Conservation (phyloP, 179 eudicot genomes). For the Spinacia oleracea region DNA sequence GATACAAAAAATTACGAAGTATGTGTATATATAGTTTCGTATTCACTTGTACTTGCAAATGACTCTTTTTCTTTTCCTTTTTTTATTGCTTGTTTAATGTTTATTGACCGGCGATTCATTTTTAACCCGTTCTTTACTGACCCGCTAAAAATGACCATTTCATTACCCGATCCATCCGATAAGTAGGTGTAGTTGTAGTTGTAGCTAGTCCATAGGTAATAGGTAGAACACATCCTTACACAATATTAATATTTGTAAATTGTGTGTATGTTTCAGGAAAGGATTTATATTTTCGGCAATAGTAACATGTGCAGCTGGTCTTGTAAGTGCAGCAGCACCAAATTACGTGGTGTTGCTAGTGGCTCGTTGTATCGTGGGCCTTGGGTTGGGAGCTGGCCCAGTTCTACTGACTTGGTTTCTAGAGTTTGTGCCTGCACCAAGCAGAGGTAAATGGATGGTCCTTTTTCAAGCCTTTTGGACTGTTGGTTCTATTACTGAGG, state of each 20-base stretch:
- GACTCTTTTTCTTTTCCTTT: too few species aligned
- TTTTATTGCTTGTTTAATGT: too few species aligned
- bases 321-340: conserved; percentile 67
- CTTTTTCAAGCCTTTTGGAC: conserved; percentile 78
- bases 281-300: conserved; percentile 58
- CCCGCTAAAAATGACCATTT: too few species aligned
- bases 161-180: too few species aligned
- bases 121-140: too few species aligned
- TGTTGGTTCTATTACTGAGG: conserved; percentile 71
- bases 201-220: too few species aligned
- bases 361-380: conserved; percentile 63
- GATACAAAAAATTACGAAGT: too few species aligned
- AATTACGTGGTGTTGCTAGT: conserved; percentile 47
- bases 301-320: conserved; percentile 54
- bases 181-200: too few species aligned
- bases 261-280: conserved; percentile 40
- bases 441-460: conserved; percentile 84
- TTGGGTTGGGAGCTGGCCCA: conserved; percentile 81
- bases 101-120: too few species aligned
- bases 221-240: too few species aligned
- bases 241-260: not conserved
- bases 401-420: conserved; percentile 69
- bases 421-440: conserved; percentile 81
- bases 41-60: too few species aligned
- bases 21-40: too few species aligned